Percentiles rank a stretch among this genome's conserved stretches.
These are phyloP conservation scores for Fusarium verrucosum DNA, from an alignment of 2,329 filamentous ascomycete genomes.

Conservation along the genomic window DNA sequence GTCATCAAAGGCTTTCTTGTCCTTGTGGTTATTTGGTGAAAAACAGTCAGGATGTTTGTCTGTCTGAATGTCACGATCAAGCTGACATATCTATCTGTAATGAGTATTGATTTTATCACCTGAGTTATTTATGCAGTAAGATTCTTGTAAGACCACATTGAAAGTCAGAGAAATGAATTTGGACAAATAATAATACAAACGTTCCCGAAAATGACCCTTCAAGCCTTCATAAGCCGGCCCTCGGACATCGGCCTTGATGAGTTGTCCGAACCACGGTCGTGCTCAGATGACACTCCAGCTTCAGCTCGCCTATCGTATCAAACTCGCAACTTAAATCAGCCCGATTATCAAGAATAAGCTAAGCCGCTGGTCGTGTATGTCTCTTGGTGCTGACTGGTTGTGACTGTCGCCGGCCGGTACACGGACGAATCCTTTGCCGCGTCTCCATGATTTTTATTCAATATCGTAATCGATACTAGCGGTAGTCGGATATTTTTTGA, in stretches of 20 bases:
- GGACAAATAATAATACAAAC: neutral
- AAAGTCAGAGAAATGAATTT: neutral
- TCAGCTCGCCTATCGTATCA: conserved; percentile 17
- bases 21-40: neutral
- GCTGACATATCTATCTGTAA: neutral
- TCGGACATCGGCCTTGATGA: conserved; percentile 46
- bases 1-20: neutral
- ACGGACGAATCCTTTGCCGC: conserved; percentile 25
- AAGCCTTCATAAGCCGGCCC: conserved; percentile 15
- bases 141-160: neutral
- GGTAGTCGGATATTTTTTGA: conserved; percentile 8
- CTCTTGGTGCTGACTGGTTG: conserved; percentile 13
- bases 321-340: conserved; percentile 9
- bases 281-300: conserved; percentile 16
- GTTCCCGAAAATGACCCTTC: conserved; percentile 21
- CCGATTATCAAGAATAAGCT: conserved; percentile 4
- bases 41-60: neutral
- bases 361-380: conserved; percentile 26
- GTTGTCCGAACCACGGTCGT: conserved; percentile 38
- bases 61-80: neutral
- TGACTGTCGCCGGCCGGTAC: conserved; percentile 17
- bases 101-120: neutral
- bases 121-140: too few species aligned
- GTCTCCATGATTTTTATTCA: neutral
- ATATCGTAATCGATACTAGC: neutral